phyloP scores from a whole-genome alignment of 441 rosid genomes.

The Capsella rubella region DNA sequence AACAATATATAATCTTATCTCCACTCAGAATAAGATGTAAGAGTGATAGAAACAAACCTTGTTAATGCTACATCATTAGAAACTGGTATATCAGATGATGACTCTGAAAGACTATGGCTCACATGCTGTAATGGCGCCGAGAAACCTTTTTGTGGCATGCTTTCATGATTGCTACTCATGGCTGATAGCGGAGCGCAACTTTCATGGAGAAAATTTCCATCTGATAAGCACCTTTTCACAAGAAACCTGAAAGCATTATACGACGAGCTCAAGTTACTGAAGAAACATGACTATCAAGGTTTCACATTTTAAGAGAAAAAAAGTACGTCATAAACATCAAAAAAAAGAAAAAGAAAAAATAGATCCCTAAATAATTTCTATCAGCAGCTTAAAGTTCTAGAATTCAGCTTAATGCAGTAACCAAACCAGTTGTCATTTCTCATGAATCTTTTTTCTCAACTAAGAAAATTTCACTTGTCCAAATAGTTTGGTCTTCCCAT shows the following conservation, averaged over 20 bases:
- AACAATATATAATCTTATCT: slow-evolving; percentile 7
- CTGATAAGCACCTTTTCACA: slow-evolving; percentile 85
- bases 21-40: slow-evolving; percentile 28
- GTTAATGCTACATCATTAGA: slow-evolving; percentile 63
- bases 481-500: neutral
- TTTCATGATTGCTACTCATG: slow-evolving; percentile 53
- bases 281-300: slow-evolving; percentile 1
- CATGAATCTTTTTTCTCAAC: slow-evolving; percentile 12
- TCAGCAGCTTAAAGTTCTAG: neutral
- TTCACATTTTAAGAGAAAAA: slow-evolving; percentile 2
- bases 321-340: neutral
- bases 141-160: slow-evolving; percentile 51
- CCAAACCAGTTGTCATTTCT: slow-evolving; percentile 28
- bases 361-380: slow-evolving; percentile 9
- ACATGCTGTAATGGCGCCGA: slow-evolving; percentile 55
- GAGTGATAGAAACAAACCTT: slow-evolving; percentile 59
- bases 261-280: slow-evolving; percentile 29
- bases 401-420: slow-evolving; percentile 1
- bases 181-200: slow-evolving; percentile 56
- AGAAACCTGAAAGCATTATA: slow-evolving; percentile 60
- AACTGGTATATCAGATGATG: slow-evolving; percentile 69
- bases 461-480: neutral
- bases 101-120: slow-evolving; percentile 44
- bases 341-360: neutral
- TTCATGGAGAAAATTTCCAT: slow-evolving; percentile 78